Evolutionary conservation across 2,329 filamentous ascomycete genomes (phyloP).

Genomic region (Claviceps sp.): DNA sequence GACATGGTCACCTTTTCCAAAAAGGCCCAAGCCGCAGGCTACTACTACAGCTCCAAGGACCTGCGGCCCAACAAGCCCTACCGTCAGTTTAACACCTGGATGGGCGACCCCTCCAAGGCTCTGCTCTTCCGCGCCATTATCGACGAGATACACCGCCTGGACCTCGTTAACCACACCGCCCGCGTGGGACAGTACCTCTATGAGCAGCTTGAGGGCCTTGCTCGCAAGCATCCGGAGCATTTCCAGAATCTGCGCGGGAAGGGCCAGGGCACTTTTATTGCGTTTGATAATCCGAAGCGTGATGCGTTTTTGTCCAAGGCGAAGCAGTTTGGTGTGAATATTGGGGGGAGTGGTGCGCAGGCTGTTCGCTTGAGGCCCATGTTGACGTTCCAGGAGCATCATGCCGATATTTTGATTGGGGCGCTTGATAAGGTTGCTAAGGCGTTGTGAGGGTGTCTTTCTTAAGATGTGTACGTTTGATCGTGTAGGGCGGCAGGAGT

Average conservation of each 20-base stretch:
- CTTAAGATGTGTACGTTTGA: no score
- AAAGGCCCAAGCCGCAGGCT: constrained; percentile 88
- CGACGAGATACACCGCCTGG: constrained; percentile 61
- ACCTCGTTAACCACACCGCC: constrained; percentile 70
- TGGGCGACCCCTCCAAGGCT: constrained; percentile 79
- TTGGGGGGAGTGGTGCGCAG: constrained; percentile 64
- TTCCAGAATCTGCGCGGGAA: constrained; percentile 78
- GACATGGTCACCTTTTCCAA: constrained; percentile 95
- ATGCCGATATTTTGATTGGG: constrained; percentile 75
- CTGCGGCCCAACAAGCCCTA: constrained; percentile 86
- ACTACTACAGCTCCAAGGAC: constrained; percentile 73
- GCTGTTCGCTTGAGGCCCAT: constrained; percentile 78
- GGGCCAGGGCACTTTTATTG: constrained; percentile 82
- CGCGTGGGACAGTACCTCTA: constrained; percentile 68
- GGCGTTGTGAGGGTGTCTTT: constrained; percentile 14
- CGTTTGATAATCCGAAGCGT: constrained; percentile 71
- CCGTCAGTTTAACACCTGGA: constrained; percentile 96
- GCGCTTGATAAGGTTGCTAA: constrained; percentile 61
- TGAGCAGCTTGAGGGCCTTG: constrained; percentile 52
- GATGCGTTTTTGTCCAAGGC: constrained; percentile 69
- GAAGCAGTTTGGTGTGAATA: constrained; percentile 73
- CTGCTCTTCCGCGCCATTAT: constrained; percentile 80
- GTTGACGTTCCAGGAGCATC: constrained; percentile 84
- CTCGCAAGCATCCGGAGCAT: constrained; percentile 58
- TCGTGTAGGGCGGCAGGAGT: no score